Base-by-base conservation (phyloP, 2,329 filamentous ascomycete species). In the Escovopsis sp. region DNA sequence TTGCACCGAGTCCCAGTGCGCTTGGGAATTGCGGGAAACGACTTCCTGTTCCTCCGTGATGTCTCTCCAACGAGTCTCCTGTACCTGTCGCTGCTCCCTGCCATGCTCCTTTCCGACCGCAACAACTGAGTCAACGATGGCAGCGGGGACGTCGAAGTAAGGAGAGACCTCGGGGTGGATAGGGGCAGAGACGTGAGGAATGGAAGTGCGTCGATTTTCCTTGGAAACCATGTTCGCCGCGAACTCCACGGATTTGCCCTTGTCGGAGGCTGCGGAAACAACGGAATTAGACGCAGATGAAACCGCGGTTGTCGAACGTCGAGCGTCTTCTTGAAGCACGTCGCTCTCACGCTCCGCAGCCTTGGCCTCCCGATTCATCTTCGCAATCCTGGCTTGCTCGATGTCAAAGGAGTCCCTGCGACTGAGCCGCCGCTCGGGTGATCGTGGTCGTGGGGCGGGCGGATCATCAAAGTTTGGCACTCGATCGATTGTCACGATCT, bases 401-500 rank as follows among this genome's bases (percentile, higher is more conserved):
- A 63, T 56, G 45, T 74, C 69, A 39, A 66, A 70, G 0, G 66
- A 68, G 49, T 72, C 69, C 43, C 58, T 70, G 35, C 67, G 68
- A 49, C 67, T 72, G 47, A 68, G 51, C 31, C 69, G 60, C 40
- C 59, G 53, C 5, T 59, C 53, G 11, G 48, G 42, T n/a, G 51
- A 49, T 20, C 51, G 43, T 33, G 48, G 43, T 31, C 24, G 35
- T 15, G 47, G 50, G 33, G 56, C 51, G 4, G 62, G 57, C 15
- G 56, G 52, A 35, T 61, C 54, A 8, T 65, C 62, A 48, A 71
- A 72, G 39, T 65, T 63, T 6, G 72, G 72, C 48, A 71, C 71
- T 29, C 70, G 65, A 27, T 72, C 67, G 37, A 76, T 65, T 2
- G 71, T 74, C 34, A 71, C 60, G 36, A 77, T 58, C 44, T 62